Conservation (phyloP, 2,329 filamentous ascomycete species). For the Penicillium sp. region DNA sequence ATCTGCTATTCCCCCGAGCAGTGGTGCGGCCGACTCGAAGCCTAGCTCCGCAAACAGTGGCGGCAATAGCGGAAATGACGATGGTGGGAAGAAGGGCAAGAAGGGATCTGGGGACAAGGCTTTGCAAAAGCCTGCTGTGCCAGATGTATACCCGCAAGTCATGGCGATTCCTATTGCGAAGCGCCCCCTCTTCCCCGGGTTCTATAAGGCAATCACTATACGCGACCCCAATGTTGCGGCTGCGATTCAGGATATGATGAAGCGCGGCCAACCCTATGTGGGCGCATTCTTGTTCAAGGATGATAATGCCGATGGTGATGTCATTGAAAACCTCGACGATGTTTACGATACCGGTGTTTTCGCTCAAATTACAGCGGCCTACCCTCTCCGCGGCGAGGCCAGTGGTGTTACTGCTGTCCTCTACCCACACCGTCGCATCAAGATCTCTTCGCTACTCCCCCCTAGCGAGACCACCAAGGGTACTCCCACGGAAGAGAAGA, state of each 20-base stretch:
- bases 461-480: conserved; percentile 51
- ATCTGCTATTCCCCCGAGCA: conserved; percentile 41
- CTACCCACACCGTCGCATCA: conserved; percentile 93
- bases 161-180: conserved; percentile 96
- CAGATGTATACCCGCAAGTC: conserved; percentile 95
- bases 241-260: conserved; percentile 94
- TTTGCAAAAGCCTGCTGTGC: conserved; percentile 83
- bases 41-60: conserved; percentile 57
- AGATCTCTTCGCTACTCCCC: conserved; percentile 78
- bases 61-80: conserved; percentile 55
- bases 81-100: conserved; percentile 69
- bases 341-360: conserved; percentile 97
- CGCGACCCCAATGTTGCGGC: conserved; percentile 86
- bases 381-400: conserved; percentile 80
- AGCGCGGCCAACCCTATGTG: conserved; percentile 94
- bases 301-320: conserved; percentile 87
- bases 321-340: conserved; percentile 85
- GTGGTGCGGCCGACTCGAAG: conserved; percentile 41
- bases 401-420: conserved; percentile 86
- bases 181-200: conserved; percentile 90
- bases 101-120: conserved; percentile 69
- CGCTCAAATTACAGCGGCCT: conserved; percentile 94
- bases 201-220: conserved; percentile 98
- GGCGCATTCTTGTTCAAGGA: conserved; percentile 97
- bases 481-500: conserved; percentile 38